Percentiles rank a stretch among this genome's conserved stretches.
phyloP scores from a whole-genome alignment of 257 asterid genomes.

The Rhazya stricta region DNA sequence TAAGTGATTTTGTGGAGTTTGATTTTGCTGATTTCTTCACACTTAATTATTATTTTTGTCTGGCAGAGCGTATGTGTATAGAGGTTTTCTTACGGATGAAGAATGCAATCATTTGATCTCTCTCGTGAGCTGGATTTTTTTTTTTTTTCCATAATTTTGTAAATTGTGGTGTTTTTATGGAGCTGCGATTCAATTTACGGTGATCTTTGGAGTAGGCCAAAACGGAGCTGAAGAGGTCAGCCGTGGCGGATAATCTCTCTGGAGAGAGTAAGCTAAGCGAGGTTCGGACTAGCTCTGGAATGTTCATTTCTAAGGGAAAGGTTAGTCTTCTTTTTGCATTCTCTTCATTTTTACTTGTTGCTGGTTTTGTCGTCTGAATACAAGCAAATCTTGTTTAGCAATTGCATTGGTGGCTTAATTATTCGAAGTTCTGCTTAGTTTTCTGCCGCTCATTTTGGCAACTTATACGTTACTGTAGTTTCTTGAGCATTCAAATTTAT shows the following conservation, averaged over 20 bases:
- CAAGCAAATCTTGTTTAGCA: background rate
- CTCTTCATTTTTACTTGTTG: background rate
- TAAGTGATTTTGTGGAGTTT: background rate
- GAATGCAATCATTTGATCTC: slow-evolving; percentile 89
- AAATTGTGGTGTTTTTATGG: background rate
- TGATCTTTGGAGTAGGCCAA: slow-evolving; percentile 52
- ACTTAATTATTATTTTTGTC: background rate
- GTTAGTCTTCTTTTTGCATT: slow-evolving; percentile 31
- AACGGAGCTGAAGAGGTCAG: slow-evolving; percentile 83
- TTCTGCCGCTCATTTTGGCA: background rate
- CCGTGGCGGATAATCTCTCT: slow-evolving; percentile 78
- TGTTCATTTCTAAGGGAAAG: slow-evolving; percentile 80
- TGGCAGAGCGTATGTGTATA: slow-evolving; percentile 83
- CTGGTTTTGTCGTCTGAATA: background rate
- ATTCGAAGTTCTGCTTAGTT: background rate
- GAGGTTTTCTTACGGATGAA: slow-evolving; percentile 80
- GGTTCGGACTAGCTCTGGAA: slow-evolving; percentile 95
- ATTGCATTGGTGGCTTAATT: background rate
- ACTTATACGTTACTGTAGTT: background rate
- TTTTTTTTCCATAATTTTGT: background rate
- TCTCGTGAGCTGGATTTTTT: slow-evolving; percentile 45
- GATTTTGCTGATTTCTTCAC: background rate
- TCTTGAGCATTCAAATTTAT: background rate
- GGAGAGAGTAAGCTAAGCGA: slow-evolving; percentile 72
- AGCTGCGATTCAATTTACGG: background rate